Evolutionary conservation across 1,139 yeast species (phyloP), one percentile per base, ranked within the genome.

Genomic region (Saccharomyces pastorianus): DNA sequence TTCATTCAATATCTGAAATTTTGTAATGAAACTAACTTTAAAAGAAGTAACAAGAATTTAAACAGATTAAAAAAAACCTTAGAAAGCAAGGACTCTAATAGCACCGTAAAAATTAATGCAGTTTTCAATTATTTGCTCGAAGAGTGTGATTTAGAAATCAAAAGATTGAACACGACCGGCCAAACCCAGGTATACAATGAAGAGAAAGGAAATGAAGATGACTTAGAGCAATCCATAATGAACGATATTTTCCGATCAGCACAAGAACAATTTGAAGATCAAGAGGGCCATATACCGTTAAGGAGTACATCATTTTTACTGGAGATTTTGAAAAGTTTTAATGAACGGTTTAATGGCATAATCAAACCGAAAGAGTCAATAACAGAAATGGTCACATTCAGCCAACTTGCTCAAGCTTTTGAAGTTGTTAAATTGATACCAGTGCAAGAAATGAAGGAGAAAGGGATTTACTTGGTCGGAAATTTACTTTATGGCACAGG

Each of bases 371-470:
- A 55, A 42, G 47, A 50, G 27, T 25, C 50, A 26, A 26, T 51
- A 23, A 14, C 50, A 1, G 52, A 53, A 7, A 31, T 58, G 6
- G 51, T 65, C 9, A 51, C 63, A 2, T 42, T 65, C 9, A 67
- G 61, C 5, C 64, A 63, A 48, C 48, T 66, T 25, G 71, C 64
- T 0, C 55, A 60, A 27, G 59, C 60, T 4, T 67, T 61, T 54
- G 71, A 68, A 48, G n/a, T 61, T 2, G 54, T 63, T 1, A 67
- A 66, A 55, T 29, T 58, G 26, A 52, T 66, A 20, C 64, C 68
- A 0, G 38, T 54, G 2, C 51, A 53, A n/a, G 55, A 51, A 11
- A 47, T 56, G 48, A 58, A 63, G 34, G 54, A 55, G n/a, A 56
- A 60, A 51, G 69, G 69, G 1, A 53, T 66, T 8, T 60, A 58